Evolutionary conservation across 306 rosid species (phyloP).

Genomic region (Dalbergia cochinchinensis): DNA sequence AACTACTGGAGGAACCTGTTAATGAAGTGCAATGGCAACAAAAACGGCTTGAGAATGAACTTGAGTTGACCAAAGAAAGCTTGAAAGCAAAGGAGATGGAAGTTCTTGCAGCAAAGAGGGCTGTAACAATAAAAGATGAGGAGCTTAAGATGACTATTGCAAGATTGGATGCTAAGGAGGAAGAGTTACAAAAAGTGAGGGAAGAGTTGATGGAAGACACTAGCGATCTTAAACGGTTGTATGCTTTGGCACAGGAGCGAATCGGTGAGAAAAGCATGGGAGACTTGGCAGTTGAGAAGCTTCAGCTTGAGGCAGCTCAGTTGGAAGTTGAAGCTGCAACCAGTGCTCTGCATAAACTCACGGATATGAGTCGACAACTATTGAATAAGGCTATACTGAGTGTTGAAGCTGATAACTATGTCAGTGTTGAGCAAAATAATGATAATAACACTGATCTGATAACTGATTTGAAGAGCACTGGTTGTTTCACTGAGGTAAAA

Average conservation of each 20-base stretch:
- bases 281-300: constrained; percentile 80
- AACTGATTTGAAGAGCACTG: constrained; percentile 34
- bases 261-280: constrained; percentile 61
- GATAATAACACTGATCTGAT: not conserved
- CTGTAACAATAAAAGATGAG: constrained; percentile 76
- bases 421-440: constrained; percentile 30
- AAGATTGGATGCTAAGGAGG: constrained; percentile 70
- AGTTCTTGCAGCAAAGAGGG: constrained; percentile 72
- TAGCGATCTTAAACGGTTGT: constrained; percentile 60
- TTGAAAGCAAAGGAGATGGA: constrained; percentile 79
- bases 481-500: constrained; percentile 58
- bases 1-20: constrained; percentile 55
- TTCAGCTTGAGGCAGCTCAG: constrained; percentile 85
- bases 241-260: constrained; percentile 71
- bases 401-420: constrained; percentile 56
- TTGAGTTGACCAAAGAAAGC: constrained; percentile 69
- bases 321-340: constrained; percentile 85
- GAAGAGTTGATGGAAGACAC: constrained; percentile 64
- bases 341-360: constrained; percentile 74
- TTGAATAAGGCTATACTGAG: constrained; percentile 56
- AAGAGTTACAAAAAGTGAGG: constrained; percentile 61
- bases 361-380: constrained; percentile 72
- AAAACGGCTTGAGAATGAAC: constrained; percentile 70
- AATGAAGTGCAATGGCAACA: constrained; percentile 60
- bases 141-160: constrained; percentile 73